Base-by-base conservation (phyloP, 805 yeast species). In the Candida ortonii region DNA sequence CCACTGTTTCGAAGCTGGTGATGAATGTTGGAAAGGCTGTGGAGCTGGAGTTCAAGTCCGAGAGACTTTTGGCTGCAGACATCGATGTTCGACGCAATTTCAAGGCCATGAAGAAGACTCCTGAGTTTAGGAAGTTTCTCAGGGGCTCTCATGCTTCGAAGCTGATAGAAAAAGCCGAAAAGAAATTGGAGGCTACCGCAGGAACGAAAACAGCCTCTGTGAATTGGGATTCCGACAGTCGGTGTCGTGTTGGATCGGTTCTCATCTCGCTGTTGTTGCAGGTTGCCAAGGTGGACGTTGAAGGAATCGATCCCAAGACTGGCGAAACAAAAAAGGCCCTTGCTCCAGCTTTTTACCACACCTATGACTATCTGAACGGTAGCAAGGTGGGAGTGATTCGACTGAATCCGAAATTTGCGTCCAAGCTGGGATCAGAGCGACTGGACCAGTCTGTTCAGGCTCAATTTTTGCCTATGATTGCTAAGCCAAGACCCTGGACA, bases 311-410 rank as follows among this genome's bases (percentile, higher is more conserved):
- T 54, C 97, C 97, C 2, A 68, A 76, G 2, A 80, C 95, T 0
- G 82, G 84, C 8, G 62, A 76, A 33, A 56, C 57, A 1, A 81
- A 84, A n/a, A 61, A 62, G 20, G 94, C 89, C 14, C 66, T 72
- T 24, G 90, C 88, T 6, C 96, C 97, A 2, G 97, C 97, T 1
- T 84, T 93, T 51, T 80, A 78, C 41, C 97, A 93, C 53, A 75
- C 87, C 4, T 89, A 85, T 59, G 94, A 86, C 59, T 87, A 81
- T 50, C 73, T 75, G 30, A 73, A 73, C 35, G 96, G 97, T 22
- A 76, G 76, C 40, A 82, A 80, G 52, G 62, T 87, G 17, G 98
- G 98, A 26, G 80, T 89, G 7, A 64, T 93, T 37, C 80, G 78
- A 41, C 64, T 86, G 7, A 96, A 93, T 58, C 75, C 76, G 42